Conservation (phyloP, 176 grass and related monocot species). For the Elaeis guineensis region DNA sequence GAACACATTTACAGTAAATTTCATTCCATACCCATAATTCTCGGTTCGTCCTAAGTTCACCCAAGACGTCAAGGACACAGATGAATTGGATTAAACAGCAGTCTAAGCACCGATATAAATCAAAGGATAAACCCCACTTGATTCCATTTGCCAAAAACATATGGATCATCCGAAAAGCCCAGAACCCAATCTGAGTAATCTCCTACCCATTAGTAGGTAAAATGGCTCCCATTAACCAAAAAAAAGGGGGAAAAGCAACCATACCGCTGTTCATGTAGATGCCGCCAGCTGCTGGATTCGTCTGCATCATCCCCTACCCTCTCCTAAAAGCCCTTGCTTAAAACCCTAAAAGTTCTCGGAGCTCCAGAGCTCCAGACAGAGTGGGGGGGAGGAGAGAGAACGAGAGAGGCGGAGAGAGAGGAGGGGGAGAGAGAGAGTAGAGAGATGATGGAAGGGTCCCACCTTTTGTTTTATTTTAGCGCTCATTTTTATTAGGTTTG, state of each 20-base stretch:
- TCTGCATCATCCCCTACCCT: background rate
- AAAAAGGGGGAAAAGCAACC: background rate
- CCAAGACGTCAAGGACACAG: background rate
- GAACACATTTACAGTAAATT: background rate
- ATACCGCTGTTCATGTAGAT: background rate
- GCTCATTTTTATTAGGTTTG: too few relatives aligned
- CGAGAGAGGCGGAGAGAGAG: background rate
- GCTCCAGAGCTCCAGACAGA: background rate
- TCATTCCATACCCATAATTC: background rate
- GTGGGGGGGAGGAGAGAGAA: background rate
- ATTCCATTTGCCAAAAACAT: too few relatives aligned
- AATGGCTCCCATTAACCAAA: background rate
- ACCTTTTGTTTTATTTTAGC: conserved; percentile 1
- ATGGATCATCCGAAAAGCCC: too few relatives aligned
- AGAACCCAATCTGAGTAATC: too few relatives aligned
- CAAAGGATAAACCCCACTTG: too few relatives aligned
- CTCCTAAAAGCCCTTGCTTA: background rate
- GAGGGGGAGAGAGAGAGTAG: background rate
- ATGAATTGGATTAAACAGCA: background rate
- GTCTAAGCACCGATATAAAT: too few relatives aligned
- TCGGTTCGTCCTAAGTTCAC: background rate
- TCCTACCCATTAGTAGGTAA: too few relatives aligned
- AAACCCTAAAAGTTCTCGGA: conserved; percentile 1
- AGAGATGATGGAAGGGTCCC: background rate
- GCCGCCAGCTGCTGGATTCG: background rate